Conservation (phyloP, 768 basidiomycete genomes). For the Amanita jacksonii region DNA sequence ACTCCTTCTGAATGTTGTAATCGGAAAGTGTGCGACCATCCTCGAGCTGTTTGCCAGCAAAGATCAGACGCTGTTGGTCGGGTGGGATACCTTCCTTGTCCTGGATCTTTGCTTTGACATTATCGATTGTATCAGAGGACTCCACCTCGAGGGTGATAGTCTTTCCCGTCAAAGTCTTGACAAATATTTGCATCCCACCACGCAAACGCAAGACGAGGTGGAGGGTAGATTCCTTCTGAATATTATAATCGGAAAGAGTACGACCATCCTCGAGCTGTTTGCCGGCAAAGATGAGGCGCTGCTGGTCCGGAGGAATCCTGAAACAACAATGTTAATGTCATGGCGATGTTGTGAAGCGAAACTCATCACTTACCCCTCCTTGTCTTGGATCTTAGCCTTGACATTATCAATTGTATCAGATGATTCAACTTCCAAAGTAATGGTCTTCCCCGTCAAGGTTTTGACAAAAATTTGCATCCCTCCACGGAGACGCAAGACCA, state of each 20-base stretch:
- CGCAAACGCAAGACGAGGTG: slow-evolving; percentile 28
- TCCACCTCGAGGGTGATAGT: slow-evolving; percentile 70
- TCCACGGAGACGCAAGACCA: slow-evolving; percentile 26
- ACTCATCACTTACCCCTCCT: slow-evolving; percentile 14
- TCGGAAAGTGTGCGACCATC: slow-evolving; percentile 75
- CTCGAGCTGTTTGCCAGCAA: slow-evolving; percentile 83
- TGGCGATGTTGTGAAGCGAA: neutral
- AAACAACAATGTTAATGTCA: neutral
- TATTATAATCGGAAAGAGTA: slow-evolving; percentile 40
- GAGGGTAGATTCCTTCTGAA: slow-evolving; percentile 29
- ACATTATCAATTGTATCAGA: slow-evolving; percentile 23
- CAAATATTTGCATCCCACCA: slow-evolving; percentile 30
- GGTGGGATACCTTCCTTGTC: slow-evolving; percentile 55
- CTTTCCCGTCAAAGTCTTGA: slow-evolving; percentile 41
- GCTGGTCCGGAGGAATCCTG: slow-evolving; percentile 21
- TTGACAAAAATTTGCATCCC: slow-evolving; percentile 53
- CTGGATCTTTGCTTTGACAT: slow-evolving; percentile 66
- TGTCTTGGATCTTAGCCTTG: slow-evolving; percentile 41
- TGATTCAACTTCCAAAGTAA: slow-evolving; percentile 32
- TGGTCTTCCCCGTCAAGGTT: slow-evolving; percentile 73
- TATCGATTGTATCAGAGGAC: slow-evolving; percentile 66
- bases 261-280: slow-evolving; percentile 26
- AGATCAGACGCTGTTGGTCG: slow-evolving; percentile 52
- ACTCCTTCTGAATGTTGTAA: slow-evolving; percentile 62
- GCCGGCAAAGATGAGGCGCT: slow-evolving; percentile 23